These are phyloP conservation scores for Rutstroemia sp. DNA, from an alignment of 2,329 filamentous ascomycete genomes.

Conservation along the genomic window DNA sequence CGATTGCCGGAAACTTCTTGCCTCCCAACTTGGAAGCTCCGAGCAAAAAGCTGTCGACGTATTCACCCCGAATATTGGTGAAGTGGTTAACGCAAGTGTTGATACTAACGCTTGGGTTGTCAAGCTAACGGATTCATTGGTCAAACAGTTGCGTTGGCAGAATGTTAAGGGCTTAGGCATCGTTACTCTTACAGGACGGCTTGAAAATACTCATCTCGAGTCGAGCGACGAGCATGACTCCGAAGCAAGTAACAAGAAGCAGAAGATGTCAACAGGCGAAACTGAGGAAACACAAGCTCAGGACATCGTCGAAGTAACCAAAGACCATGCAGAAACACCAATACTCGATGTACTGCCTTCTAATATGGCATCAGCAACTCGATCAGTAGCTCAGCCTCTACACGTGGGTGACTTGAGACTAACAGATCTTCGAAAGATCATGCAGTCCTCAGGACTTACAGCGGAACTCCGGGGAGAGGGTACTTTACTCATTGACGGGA, in stretches of 20 bases:
- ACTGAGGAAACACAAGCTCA: slow-evolving; percentile 27
- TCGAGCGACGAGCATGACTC: slow-evolving; percentile 31
- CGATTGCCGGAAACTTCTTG: slow-evolving; percentile 66
- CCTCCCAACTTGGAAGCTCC: slow-evolving; percentile 36
- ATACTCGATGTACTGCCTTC: slow-evolving; percentile 43
- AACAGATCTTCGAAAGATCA: slow-evolving; percentile 76
- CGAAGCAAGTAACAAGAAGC: slow-evolving; percentile 38
- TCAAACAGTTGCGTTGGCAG: slow-evolving; percentile 89
- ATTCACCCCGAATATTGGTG: slow-evolving; percentile 71
- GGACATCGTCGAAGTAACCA: slow-evolving; percentile 16
- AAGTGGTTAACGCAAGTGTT: slow-evolving; percentile 78
- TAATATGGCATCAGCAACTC: slow-evolving; percentile 61
- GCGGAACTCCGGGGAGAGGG: slow-evolving; percentile 94
- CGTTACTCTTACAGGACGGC: slow-evolving; percentile 78
- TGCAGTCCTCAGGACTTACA: slow-evolving; percentile 74
- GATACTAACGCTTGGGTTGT: slow-evolving; percentile 98
- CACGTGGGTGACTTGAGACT: slow-evolving; percentile 91
- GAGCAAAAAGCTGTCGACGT: slow-evolving; percentile 55
- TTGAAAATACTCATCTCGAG: slow-evolving; percentile 45
- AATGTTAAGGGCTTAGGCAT: slow-evolving; percentile 84
- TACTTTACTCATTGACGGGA: slow-evolving; percentile 79
- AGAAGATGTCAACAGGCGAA: slow-evolving; percentile 37
- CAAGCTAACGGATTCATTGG: slow-evolving; percentile 76
- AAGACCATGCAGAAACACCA: slow-evolving; percentile 16
- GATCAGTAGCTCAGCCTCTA: slow-evolving; percentile 75